phyloP scores from a whole-genome alignment of 345 rosid species.

The Psidium friedrichsthalianum region DNA sequence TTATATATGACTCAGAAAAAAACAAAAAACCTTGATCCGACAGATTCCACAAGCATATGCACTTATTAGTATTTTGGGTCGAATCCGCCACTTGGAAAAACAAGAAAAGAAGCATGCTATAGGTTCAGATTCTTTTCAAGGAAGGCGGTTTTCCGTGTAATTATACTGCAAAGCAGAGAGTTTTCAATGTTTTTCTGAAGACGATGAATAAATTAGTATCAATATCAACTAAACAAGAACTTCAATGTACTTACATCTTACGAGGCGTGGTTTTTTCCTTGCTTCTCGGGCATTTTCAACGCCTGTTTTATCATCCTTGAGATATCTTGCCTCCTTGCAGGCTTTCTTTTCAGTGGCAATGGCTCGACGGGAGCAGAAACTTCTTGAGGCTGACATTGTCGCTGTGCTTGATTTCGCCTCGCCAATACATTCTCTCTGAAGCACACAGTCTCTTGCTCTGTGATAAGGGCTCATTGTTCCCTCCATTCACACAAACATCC shows the following conservation, averaged over 20 bases:
- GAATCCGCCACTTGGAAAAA: not conserved
- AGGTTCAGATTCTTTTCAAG: not conserved
- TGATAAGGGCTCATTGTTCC: not conserved
- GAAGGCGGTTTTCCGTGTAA: not conserved
- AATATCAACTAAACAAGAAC: not conserved
- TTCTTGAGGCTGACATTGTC: not conserved
- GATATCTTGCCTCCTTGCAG: constrained; percentile 1
- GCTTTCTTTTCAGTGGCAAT: constrained; percentile 27
- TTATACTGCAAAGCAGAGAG: not conserved
- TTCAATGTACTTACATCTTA: constrained; percentile 22
- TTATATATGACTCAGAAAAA: not conserved
- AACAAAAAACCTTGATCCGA: not conserved
- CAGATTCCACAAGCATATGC: not conserved
- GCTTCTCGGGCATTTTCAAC: constrained; percentile 9
- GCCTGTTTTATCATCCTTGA: constrained; percentile 2
- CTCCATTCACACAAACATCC: not conserved
- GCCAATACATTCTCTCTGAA: not conserved
- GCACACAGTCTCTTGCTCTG: not conserved
- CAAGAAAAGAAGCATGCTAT: not conserved
- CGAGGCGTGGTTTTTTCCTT: constrained; percentile 25
- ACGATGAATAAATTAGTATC: not conserved
- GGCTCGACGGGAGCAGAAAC: constrained; percentile 6
- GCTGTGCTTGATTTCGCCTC: not conserved
- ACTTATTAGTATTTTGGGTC: not conserved
- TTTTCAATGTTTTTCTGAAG: not conserved